A percentile compares a stretch with the other conserved stretches of the same genome.
phyloP scores from a whole-genome alignment of 768 basidiomycete species.

The Boletus bicolor region DNA sequence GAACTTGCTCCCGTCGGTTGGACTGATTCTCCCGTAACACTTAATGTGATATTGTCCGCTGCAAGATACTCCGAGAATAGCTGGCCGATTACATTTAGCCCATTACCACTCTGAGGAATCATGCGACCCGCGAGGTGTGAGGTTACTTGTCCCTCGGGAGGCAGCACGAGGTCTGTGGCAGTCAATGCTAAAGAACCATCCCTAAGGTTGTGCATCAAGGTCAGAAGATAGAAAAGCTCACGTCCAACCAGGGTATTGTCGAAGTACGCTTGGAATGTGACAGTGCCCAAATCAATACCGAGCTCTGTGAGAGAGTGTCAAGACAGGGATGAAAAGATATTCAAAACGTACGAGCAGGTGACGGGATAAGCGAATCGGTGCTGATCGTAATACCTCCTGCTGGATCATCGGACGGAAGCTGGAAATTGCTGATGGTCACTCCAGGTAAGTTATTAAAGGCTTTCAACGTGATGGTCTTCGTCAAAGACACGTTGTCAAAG shows the following conservation, averaged over 20 bases:
- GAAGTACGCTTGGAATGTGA: slow-evolving; percentile 62
- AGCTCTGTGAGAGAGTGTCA: slow-evolving; percentile 44
- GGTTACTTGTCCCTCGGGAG: slow-evolving; percentile 43
- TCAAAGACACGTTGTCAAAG: slow-evolving; percentile 61
- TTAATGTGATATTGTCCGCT: slow-evolving; percentile 60
- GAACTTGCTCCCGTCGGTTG: slow-evolving; percentile 51
- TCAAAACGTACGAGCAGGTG: slow-evolving; percentile 54
- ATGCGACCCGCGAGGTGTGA: slow-evolving; percentile 63
- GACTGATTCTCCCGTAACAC: slow-evolving; percentile 57
- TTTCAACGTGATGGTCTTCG: slow-evolving; percentile 59
- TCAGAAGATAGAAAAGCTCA: slow-evolving; percentile 33
- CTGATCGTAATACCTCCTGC: slow-evolving; percentile 69
- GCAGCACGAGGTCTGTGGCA: slow-evolving; percentile 47
- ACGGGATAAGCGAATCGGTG: slow-evolving; percentile 64
- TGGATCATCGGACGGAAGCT: slow-evolving; percentile 64
- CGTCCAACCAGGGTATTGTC: slow-evolving; percentile 56
- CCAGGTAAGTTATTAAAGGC: slow-evolving; percentile 72
- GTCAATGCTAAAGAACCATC: slow-evolving; percentile 43
- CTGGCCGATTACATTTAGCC: slow-evolving; percentile 50
- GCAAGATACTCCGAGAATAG: slow-evolving; percentile 68
- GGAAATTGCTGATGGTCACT: slow-evolving; percentile 68
- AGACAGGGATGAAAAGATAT: neutral
- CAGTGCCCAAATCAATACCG: slow-evolving; percentile 65
- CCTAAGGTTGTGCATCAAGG: neutral
- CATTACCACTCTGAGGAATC: slow-evolving; percentile 55